A percentile compares a stretch with the other conserved stretches of the same genome.
Evolutionary conservation across 139 green algal species (phyloP).

Genomic region (Gonium pectorale): DNA sequence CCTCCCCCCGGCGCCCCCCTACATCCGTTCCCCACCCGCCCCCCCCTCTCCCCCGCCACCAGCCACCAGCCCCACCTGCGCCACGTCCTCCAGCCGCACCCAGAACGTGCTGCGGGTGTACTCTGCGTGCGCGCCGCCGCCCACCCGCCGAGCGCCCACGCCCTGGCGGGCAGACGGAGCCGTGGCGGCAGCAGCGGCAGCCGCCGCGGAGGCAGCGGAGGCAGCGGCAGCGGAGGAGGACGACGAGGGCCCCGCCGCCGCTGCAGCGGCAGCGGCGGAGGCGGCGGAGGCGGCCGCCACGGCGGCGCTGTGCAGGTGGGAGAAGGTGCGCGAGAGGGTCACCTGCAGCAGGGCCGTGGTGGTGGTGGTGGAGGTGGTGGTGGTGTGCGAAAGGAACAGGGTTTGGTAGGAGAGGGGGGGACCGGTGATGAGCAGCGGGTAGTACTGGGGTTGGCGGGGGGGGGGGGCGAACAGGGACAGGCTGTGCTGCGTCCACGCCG

Average conservation of each 20-base stretch:
- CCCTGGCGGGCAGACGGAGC: not conserved
- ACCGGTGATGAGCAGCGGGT: no score
- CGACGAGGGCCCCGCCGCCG: not conserved
- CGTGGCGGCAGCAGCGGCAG: not conserved
- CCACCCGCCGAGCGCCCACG: no score
- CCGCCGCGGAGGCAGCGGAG: not conserved
- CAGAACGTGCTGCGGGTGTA: slow-evolving; percentile 52
- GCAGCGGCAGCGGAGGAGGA: not conserved
- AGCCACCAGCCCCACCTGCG: slow-evolving; percentile 23
- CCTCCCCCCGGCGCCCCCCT: no score
- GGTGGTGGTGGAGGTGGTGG: not conserved
- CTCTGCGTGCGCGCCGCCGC: slow-evolving; percentile 7
- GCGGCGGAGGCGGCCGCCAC: no score
- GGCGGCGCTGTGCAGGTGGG: slow-evolving; percentile 34
- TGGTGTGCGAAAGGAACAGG: not conserved
- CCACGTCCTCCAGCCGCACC: slow-evolving; percentile 55
- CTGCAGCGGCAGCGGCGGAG: not conserved
- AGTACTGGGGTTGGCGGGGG: not conserved
- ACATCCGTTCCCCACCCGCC: not conserved
- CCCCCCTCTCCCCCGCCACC: not conserved
- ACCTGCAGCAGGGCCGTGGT: slow-evolving; percentile 23
- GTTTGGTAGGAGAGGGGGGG: no score
- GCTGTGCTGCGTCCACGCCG: no score
- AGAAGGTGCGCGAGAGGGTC: slow-evolving; percentile 49
- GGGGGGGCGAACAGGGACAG: not conserved